These are phyloP conservation scores for Fusarium floridanum DNA, from an alignment of 2,329 filamentous ascomycete genomes.

Conservation along the genomic window DNA sequence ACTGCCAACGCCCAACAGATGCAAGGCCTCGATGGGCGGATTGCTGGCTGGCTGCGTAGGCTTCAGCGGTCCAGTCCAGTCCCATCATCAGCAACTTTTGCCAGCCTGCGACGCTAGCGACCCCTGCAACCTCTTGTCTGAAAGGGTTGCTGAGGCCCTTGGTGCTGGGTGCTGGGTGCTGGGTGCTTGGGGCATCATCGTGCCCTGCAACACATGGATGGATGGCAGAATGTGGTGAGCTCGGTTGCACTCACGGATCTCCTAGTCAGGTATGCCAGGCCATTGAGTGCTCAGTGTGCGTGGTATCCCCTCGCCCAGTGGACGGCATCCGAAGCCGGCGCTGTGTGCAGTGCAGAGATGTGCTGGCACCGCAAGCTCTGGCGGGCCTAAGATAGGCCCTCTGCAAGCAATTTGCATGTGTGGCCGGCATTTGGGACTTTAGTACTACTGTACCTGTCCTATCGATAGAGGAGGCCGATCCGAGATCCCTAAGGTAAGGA, in stretches of 20 bases:
- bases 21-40: not conserved
- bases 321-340: not conserved
- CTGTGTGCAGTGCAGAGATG: not conserved
- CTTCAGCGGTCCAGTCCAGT: not conserved
- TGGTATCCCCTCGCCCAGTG: not conserved
- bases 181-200: slow-evolving; percentile 2
- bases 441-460: not conserved
- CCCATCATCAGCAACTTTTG: slow-evolving; percentile 3
- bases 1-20: slow-evolving; percentile 1
- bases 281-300: slow-evolving; percentile 3
- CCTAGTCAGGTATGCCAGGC: slow-evolving; percentile 10
- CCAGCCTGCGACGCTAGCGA: slow-evolving; percentile 1
- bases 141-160: slow-evolving; percentile 28
- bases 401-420: slow-evolving; percentile 7
- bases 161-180: not conserved
- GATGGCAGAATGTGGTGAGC: slow-evolving; percentile 8
- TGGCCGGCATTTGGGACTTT: slow-evolving; percentile 2
- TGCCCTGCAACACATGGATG: slow-evolving; percentile 6
- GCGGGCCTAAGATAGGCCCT: not conserved
- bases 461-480: not conserved
- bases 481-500: slow-evolving; percentile 5
- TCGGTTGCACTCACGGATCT: slow-evolving; percentile 6
- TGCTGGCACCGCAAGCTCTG: not conserved
- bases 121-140: slow-evolving; percentile 7
- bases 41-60: not conserved